Evolutionary conservation across 2,329 filamentous ascomycete genomes (phyloP), one percentile per base, ranked within the genome.

Genomic region (Aspergillus calidoustus): DNA sequence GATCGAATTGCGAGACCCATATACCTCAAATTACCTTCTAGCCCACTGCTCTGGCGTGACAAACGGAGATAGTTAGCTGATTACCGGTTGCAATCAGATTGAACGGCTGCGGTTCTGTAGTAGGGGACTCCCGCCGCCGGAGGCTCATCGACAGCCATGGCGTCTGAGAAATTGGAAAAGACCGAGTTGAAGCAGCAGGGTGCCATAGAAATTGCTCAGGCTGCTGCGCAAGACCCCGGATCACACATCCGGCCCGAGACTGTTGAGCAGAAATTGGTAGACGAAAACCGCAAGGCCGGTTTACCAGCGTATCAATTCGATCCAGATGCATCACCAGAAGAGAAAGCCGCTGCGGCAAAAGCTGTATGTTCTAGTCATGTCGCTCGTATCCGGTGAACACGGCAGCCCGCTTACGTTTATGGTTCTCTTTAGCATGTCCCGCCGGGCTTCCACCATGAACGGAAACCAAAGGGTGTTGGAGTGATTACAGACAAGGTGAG

Each of bases 261-360:
- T 66, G 91, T 91, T 34, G 86, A 96, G 79, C 83, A 86, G 68
- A 86, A 86, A 70, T 84, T 97, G 53, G 84, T 96, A 28, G 83
- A 91, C 57, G 89, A 96, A 76, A 92, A 91, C 68, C 87, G 84
- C 72, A 89, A 90, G 71, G 91, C 90, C 13, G 95, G 95, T 47
- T 87, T 90, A 25, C 81, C 89, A 31, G 93, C 92, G 66, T 95
- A 91, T 75, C 86, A 89, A 64, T 99, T 98, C 80, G 86, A 99
- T 74, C 92, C 95, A 0, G 81, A 97, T 81, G 93, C 93, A 47
- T 89, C 84, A 48, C 85, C 90, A 0, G 91, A 93, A 75, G 85
- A 96, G 77, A 99, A 99, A 82, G 89, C 86, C 64, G 89, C 89
- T 34, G 91, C 93, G 74, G 89, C 90, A 23, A 83, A 85, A 83